Conservation (phyloP, 345 rosid species). For the Pelargonium nanum region DNA sequence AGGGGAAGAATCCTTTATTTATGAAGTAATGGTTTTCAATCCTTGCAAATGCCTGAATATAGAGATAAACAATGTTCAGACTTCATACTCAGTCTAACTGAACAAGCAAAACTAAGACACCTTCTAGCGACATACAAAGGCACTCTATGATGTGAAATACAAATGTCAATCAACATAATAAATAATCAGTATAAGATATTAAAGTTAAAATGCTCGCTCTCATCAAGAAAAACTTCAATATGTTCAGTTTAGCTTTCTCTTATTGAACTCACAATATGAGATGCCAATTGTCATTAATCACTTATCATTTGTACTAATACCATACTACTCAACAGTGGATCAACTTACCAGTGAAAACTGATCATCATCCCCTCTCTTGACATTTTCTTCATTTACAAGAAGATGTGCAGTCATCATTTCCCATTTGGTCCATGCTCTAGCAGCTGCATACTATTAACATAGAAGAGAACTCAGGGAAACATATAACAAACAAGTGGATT, state of each 20-base stretch:
- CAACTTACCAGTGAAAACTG: constrained; percentile 65
- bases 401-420: constrained; percentile 97
- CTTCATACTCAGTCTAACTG: too few relatives aligned
- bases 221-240: not conserved
- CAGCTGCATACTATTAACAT: constrained; percentile 69
- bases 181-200: not conserved
- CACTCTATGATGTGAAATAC: not conserved
- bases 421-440: constrained; percentile 96
- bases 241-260: not conserved
- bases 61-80: not conserved
- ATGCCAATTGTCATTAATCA: not conserved
- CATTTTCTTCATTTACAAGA: constrained; percentile 59
- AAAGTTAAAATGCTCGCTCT: too few relatives aligned
- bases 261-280: not conserved
- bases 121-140: not conserved
- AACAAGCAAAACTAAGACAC: too few relatives aligned
- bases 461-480: constrained; percentile 11
- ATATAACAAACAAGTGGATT: not conserved
- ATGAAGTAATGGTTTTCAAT: constrained; percentile 88
- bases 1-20: constrained; percentile 73
- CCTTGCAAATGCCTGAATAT: constrained; percentile 89
- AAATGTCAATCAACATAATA: not conserved
- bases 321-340: not conserved
- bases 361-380: constrained; percentile 86
- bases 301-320: not conserved